phyloP scores from a whole-genome alignment of 2,329 filamentous ascomycete genomes.

The Uncinocarpus reesii region DNA sequence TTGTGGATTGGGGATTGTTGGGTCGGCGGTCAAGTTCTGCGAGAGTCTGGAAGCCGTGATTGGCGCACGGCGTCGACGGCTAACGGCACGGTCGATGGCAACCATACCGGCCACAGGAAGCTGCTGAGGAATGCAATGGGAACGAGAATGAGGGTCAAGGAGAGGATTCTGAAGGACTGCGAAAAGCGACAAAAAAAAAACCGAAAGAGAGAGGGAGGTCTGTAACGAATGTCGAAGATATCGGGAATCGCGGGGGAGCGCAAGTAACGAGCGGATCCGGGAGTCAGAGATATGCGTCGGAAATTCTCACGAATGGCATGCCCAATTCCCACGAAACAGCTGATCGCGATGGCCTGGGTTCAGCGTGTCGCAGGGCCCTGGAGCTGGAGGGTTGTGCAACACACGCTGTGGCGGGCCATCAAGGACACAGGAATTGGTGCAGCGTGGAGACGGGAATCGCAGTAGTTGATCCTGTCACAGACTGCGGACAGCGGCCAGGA shows the following conservation, averaged over 20 bases:
- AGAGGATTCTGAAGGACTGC: neutral
- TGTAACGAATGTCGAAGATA: neutral
- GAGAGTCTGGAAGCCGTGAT: constrained; percentile 7
- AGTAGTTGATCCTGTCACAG: neutral
- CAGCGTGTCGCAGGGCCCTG: neutral
- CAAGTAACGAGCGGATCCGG: constrained; percentile 8
- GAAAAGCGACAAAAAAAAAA: neutral
- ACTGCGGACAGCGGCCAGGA: neutral
- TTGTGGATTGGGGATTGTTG: constrained; percentile 13
- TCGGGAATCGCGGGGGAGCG: neutral
- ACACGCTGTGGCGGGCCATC: constrained; percentile 8
- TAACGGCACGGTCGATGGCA: constrained; percentile 6
- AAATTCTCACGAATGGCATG: constrained; percentile 1
- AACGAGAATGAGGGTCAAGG: neutral
- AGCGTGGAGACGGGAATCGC: neutral
- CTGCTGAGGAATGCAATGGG: neutral
- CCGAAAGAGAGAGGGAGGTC: neutral
- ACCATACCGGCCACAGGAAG: neutral
- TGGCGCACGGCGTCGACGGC: constrained; percentile 14
- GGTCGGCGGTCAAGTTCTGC: constrained; percentile 3
- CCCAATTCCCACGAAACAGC: neutral
- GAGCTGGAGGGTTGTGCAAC: constrained; percentile 6
- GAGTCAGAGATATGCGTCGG: neutral
- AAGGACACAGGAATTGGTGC: constrained; percentile 7
- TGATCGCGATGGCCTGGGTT: neutral